Evolutionary conservation across 208 protist species (phyloP).

Genomic region (Leishmania guyanensis): DNA sequence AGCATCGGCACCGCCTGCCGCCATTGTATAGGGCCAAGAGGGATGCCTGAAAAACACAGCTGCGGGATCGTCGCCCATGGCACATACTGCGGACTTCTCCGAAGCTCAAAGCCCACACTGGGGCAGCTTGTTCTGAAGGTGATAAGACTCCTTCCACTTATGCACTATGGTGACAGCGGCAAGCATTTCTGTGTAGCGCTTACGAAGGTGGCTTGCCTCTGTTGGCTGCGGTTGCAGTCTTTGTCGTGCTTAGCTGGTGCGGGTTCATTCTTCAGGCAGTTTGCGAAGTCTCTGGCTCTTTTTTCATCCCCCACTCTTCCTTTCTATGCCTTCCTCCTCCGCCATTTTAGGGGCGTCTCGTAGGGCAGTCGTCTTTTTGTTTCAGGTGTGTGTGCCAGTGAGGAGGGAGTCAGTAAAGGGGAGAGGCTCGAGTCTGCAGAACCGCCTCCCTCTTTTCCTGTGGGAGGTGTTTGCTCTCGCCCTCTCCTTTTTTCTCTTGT

Average conservation of each 20-base stretch:
- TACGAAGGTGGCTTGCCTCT: neutral
- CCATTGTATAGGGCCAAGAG: neutral
- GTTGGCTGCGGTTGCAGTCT: neutral
- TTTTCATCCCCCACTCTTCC: neutral
- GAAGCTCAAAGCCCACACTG: neutral
- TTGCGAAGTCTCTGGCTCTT: too few relatives aligned
- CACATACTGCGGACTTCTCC: neutral
- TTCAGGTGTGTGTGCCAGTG: neutral
- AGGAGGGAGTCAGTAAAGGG: neutral
- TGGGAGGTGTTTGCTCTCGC: neutral
- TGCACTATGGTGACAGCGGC: neutral
- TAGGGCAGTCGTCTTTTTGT: neutral
- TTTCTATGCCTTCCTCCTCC: neutral
- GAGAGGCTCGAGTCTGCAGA: neutral
- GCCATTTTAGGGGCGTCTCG: neutral
- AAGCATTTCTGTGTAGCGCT: neutral
- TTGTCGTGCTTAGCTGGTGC: neutral
- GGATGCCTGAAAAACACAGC: neutral
- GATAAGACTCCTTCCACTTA: neutral
- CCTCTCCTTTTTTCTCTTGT: neutral
- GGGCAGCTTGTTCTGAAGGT: constrained; percentile 12
- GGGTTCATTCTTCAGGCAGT: neutral
- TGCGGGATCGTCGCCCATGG: neutral
- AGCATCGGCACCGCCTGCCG: neutral
- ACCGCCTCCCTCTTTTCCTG: neutral